A percentile compares a stretch with the other conserved stretches of the same genome.
phyloP scores from a whole-genome alignment of 306 rosid genomes.

The Inga laurina region DNA sequence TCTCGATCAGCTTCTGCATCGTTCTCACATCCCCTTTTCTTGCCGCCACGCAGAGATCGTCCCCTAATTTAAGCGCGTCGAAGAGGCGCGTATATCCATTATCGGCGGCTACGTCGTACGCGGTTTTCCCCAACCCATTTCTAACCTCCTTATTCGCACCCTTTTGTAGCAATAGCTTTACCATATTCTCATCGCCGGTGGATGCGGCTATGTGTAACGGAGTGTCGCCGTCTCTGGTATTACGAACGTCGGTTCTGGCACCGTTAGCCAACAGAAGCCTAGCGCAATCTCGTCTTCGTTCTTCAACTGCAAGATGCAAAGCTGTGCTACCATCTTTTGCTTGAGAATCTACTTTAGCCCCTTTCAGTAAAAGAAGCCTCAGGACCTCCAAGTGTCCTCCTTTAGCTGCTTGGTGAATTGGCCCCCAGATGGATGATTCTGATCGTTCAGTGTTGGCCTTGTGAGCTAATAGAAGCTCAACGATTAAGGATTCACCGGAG shows the following conservation, averaged over 20 bases:
- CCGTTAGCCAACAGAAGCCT: constrained; percentile 66
- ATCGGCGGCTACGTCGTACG: constrained; percentile 67
- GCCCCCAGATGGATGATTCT: constrained; percentile 50
- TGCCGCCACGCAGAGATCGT: constrained; percentile 58
- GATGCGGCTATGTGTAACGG: constrained; percentile 72
- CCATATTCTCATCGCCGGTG: constrained; percentile 68
- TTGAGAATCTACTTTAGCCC: constrained; percentile 54
- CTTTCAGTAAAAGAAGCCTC: constrained; percentile 69
- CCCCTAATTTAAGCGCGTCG: constrained; percentile 67
- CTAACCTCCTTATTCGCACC: constrained; percentile 68
- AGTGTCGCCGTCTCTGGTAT: constrained; percentile 52
- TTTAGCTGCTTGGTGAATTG: constrained; percentile 58
- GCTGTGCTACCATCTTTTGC: constrained; percentile 74
- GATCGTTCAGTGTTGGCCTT: constrained; percentile 58
- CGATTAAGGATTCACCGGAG: constrained; percentile 58
- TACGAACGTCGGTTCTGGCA: constrained; percentile 47
- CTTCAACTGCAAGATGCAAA: constrained; percentile 67
- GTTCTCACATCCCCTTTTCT: constrained; percentile 71
- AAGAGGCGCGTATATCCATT: constrained; percentile 62
- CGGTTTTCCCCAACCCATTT: constrained; percentile 52
- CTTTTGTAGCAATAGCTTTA: constrained; percentile 67
- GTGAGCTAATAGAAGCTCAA: constrained; percentile 75
- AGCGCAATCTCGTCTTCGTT: constrained; percentile 57
- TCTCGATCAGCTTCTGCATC: constrained; percentile 53
- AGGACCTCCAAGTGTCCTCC: constrained; percentile 73